A percentile compares a stretch with the other conserved stretches of the same genome.
phyloP scores from a whole-genome alignment of 176 grass and related monocot genomes.

The Carex cristatella region DNA sequence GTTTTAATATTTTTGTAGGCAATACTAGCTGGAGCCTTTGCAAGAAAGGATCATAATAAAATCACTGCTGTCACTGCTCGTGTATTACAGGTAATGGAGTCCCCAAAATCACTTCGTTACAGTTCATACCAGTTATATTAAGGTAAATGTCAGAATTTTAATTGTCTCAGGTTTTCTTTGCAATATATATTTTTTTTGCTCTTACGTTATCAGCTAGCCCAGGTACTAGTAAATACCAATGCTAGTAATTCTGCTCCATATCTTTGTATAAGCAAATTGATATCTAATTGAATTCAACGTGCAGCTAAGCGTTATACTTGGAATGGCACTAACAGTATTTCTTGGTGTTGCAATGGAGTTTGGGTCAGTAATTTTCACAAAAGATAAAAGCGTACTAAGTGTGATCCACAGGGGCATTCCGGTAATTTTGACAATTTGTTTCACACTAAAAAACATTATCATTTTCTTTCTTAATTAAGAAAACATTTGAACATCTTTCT shows the following conservation, averaged over 20 bases:
- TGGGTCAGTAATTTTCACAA: constrained; percentile 66
- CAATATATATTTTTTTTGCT: neutral
- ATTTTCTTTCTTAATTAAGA: neutral
- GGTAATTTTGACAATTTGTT: constrained; percentile 34
- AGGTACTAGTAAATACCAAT: no score
- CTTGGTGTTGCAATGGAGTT: constrained; percentile 55
- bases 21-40: constrained; percentile 88
- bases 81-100: constrained; percentile 55
- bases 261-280: neutral
- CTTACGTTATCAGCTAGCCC: neutral
- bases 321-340: constrained; percentile 47
- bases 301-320: constrained; percentile 62
- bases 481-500: neutral
- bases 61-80: constrained; percentile 52
- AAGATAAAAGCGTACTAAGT: constrained; percentile 41
- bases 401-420: constrained; percentile 67
- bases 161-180: neutral
- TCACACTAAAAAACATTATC: neutral
- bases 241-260: neutral
- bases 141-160: neutral
- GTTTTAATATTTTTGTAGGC: constrained; percentile 37
- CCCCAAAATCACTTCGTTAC: neutral
- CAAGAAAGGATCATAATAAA: constrained; percentile 50
- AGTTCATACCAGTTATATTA: neutral
- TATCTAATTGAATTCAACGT: constrained; percentile 8